Conservation (phyloP, 768 basidiomycete species). For the Neoboletus brunneissimus region DNA sequence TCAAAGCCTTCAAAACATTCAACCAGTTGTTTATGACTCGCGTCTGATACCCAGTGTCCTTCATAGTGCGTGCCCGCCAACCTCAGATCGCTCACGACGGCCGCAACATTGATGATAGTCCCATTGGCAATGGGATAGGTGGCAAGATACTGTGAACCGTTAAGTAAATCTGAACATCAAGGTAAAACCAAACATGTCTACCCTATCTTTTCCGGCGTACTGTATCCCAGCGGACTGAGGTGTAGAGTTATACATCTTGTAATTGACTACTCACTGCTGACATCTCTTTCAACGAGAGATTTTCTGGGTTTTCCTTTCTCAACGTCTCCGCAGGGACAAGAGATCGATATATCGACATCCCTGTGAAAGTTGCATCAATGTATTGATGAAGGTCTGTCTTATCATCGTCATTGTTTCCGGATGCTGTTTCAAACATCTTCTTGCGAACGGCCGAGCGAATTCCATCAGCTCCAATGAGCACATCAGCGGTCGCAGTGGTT, state of each 20-base stretch:
- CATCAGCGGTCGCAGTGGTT: slow-evolving; percentile 31
- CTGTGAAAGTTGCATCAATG: slow-evolving; percentile 39
- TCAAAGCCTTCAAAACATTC: slow-evolving; percentile 35
- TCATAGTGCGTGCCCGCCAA: slow-evolving; percentile 32
- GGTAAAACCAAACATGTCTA: not conserved
- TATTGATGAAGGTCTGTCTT: slow-evolving; percentile 9
- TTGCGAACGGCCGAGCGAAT: slow-evolving; percentile 31
- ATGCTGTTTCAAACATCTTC: slow-evolving; percentile 18
- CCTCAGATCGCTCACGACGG: slow-evolving; percentile 28
- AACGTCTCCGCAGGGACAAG: slow-evolving; percentile 35
- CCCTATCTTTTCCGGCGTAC: slow-evolving; percentile 15
- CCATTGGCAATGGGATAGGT: slow-evolving; percentile 40
- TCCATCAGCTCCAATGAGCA: slow-evolving; percentile 48
- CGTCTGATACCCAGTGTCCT: slow-evolving; percentile 32
- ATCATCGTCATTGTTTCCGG: not conserved
- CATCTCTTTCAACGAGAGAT: slow-evolving; percentile 15
- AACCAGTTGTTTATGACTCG: slow-evolving; percentile 31
- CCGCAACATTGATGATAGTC: slow-evolving; percentile 36
- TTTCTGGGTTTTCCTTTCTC: slow-evolving; percentile 21
- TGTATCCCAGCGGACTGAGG: slow-evolving; percentile 9
- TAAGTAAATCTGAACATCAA: not conserved
- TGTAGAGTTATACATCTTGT: not conserved
- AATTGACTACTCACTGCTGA: slow-evolving; percentile 19
- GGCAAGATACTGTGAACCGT: slow-evolving; percentile 34
- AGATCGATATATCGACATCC: slow-evolving; percentile 39